Evolutionary conservation across 805 yeast species (phyloP).

Genomic region (Candida nemodendra): DNA sequence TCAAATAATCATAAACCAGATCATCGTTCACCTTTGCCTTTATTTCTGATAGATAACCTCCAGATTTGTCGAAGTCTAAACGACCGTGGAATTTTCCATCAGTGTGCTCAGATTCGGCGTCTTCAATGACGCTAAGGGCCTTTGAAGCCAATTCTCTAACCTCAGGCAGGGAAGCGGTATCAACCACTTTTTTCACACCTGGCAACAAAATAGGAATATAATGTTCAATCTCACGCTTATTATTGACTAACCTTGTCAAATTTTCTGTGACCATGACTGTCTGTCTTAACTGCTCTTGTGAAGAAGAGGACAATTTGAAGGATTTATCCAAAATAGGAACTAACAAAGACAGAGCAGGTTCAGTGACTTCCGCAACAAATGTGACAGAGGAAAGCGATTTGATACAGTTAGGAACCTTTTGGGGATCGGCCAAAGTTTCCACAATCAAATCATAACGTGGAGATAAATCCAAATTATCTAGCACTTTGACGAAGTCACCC

Average conservation of each 20-base stretch:
- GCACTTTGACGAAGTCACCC: slow-evolving; percentile 67
- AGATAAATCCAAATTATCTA: slow-evolving; percentile 89
- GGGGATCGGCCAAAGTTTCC: slow-evolving; percentile 87
- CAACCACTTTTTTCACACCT: slow-evolving; percentile 84
- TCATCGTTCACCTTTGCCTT: slow-evolving; percentile 35
- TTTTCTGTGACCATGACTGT: slow-evolving; percentile 95
- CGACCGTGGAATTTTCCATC: slow-evolving; percentile 79
- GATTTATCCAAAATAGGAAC: slow-evolving; percentile 94
- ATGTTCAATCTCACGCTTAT: slow-evolving; percentile 84
- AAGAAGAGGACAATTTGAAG: slow-evolving; percentile 77
- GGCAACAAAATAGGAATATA: slow-evolving; percentile 87
- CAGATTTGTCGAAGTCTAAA: slow-evolving; percentile 55
- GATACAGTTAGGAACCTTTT: slow-evolving; percentile 84
- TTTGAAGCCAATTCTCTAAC: slow-evolving; percentile 90
- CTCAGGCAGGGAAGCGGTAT: slow-evolving; percentile 92
- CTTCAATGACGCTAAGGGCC: slow-evolving; percentile 78
- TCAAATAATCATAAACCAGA: slow-evolving; percentile 46
- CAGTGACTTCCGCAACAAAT: slow-evolving; percentile 97
- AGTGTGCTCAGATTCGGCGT: slow-evolving; percentile 67
- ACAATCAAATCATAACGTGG: slow-evolving; percentile 84
- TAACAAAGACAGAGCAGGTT: slow-evolving; percentile 84
- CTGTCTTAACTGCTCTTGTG: slow-evolving; percentile 96
- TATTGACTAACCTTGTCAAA: slow-evolving; percentile 91
- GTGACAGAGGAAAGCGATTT: slow-evolving; percentile 89
- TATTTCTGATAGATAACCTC: slow-evolving; percentile 37